Evolutionary conservation across 2,329 filamentous ascomycete genomes (phyloP).

Genomic region (Aspergillus sp.): DNA sequence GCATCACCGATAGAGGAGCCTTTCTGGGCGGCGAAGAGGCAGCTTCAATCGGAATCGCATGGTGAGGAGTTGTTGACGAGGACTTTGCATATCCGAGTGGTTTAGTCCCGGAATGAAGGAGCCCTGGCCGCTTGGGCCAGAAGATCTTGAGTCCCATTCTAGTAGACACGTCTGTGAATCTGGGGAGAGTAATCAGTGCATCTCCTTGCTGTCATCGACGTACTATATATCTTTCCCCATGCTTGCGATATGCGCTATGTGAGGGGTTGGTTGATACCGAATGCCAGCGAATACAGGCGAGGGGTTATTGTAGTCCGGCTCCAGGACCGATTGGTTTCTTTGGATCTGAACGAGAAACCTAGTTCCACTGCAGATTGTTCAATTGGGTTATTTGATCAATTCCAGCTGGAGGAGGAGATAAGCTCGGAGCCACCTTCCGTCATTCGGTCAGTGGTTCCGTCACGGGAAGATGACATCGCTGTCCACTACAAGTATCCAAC

Average conservation of each 20-base stretch:
- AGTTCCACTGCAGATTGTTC: not conserved
- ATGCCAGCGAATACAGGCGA: not conserved
- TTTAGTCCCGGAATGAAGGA: not conserved
- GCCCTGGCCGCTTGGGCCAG: slow-evolving; percentile 4
- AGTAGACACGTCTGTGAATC: not conserved
- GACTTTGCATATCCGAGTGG: not conserved
- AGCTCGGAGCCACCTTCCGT: not conserved
- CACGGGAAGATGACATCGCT: not conserved
- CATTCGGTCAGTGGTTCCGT: slow-evolving; percentile 2
- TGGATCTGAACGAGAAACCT: not conserved
- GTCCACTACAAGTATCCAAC: not conserved
- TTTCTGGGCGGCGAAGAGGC: slow-evolving; percentile 23
- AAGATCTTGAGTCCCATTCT: slow-evolving; percentile 2
- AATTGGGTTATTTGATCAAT: not conserved
- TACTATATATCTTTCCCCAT: slow-evolving; percentile 2
- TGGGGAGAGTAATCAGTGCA: not conserved
- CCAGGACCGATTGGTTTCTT: slow-evolving; percentile 8
- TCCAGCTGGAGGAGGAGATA: not conserved
- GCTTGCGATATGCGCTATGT: not conserved
- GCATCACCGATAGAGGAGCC: slow-evolving; percentile 32
- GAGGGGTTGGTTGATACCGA: not conserved
- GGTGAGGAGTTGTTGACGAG: slow-evolving; percentile 9
- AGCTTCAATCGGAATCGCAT: not conserved
- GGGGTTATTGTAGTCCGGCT: slow-evolving; percentile 2
- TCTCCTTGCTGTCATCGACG: not conserved